These are phyloP conservation scores for Colletotrichum incanum DNA, from an alignment of 2,329 filamentous ascomycete genomes.

Conservation along the genomic window DNA sequence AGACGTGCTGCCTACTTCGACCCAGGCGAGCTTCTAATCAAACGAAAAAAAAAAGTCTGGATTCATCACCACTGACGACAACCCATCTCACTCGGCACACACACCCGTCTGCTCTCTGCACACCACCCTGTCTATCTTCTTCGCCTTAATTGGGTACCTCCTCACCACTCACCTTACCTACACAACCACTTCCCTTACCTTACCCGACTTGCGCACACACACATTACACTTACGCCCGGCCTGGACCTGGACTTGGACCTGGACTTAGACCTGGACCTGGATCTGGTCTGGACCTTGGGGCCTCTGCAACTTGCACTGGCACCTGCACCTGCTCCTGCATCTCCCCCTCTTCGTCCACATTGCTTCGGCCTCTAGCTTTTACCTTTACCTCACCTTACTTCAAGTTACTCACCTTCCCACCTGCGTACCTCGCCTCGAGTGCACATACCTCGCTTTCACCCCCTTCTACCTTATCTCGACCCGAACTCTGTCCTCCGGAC, in stretches of 20 bases:
- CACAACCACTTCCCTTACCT: slow-evolving; percentile 7
- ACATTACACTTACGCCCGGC: slow-evolving; percentile 33
- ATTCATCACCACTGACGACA: slow-evolving; percentile 38
- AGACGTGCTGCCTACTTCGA: background rate
- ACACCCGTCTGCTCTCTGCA: background rate
- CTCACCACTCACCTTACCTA: slow-evolving; percentile 6
- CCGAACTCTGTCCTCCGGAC: slow-evolving; percentile 9
- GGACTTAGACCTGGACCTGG: slow-evolving; percentile 21
- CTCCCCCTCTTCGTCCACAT: slow-evolving; percentile 22
- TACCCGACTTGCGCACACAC: slow-evolving; percentile 9
- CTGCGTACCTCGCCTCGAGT: slow-evolving; percentile 24
- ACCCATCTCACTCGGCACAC: slow-evolving; percentile 1
- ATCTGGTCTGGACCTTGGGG: slow-evolving; percentile 24
- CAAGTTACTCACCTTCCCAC: slow-evolving; percentile 26
- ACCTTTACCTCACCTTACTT: slow-evolving; percentile 15
- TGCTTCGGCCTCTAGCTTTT: slow-evolving; percentile 25
- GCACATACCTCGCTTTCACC: slow-evolving; percentile 19
- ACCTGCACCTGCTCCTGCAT: slow-evolving; percentile 20
- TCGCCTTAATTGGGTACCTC: slow-evolving; percentile 1
- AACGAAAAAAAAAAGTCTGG: slow-evolving; percentile 16
- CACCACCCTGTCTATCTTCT: slow-evolving; percentile 5
- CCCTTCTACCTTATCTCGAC: slow-evolving; percentile 6
- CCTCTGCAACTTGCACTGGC: slow-evolving; percentile 21
- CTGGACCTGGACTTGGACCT: slow-evolving; percentile 36
- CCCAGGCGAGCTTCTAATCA: slow-evolving; percentile 8